Conservation (phyloP, 345 rosid species). For the Salix brachista region DNA sequence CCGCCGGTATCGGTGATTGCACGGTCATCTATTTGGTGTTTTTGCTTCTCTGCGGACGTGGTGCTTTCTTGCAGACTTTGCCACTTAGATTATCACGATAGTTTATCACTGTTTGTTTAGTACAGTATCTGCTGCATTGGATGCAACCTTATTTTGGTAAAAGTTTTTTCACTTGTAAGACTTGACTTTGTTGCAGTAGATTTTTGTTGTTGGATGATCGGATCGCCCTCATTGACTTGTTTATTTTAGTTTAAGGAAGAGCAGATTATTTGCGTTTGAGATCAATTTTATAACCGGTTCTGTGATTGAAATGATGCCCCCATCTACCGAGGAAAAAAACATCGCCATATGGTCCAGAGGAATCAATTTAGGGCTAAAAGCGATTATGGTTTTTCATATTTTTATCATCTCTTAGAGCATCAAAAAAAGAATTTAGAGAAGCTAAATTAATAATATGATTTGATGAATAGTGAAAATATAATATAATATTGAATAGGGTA, state of each 20-base stretch:
- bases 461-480: no score
- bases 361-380: no score
- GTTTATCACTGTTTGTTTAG: not conserved
- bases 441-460: no score
- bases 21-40: not conserved
- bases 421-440: no score
- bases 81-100: not conserved
- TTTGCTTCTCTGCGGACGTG: not conserved
- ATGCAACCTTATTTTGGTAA: not conserved
- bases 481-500: no score
- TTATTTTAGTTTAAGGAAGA: not conserved
- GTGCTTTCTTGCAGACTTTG: not conserved
- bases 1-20: slow-evolving; percentile 23
- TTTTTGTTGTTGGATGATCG: not conserved
- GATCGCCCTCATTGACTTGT: not conserved
- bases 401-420: no score
- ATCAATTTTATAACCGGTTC: no score
- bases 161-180: not conserved
- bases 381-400: no score
- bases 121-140: not conserved
- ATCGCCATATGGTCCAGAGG: no score
- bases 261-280: no score
- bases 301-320: no score
- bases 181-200: not conserved
- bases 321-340: no score